Evolutionary conservation across 495 filamentous ascomycete species (phyloP).

Genomic region (Penicillium maclennaniae): DNA sequence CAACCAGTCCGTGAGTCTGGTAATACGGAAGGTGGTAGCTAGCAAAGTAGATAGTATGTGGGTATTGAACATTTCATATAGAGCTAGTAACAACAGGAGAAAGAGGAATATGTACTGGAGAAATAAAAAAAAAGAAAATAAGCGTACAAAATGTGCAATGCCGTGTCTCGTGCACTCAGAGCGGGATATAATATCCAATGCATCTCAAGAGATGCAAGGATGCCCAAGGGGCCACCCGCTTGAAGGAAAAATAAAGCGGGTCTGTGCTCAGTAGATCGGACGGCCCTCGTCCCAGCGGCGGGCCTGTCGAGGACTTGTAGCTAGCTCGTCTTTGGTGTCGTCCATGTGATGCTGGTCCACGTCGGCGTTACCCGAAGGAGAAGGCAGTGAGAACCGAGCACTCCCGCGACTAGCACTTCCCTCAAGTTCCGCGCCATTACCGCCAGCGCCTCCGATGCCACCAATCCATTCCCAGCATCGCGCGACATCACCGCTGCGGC

Average conservation of each 20-base stretch:
- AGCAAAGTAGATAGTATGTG: not conserved
- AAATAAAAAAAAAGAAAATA: constrained; percentile 1
- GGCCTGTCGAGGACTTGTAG: constrained; percentile 30
- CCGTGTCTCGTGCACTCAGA: constrained; percentile 11
- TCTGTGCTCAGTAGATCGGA: constrained; percentile 55
- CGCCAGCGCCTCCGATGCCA: constrained; percentile 42
- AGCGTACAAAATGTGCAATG: not conserved
- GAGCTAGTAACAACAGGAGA: constrained; percentile 1
- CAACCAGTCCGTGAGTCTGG: too few relatives aligned
- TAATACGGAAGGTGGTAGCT: not conserved
- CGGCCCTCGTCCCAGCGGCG: constrained; percentile 61
- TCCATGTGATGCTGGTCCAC: constrained; percentile 38
- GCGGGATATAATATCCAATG: constrained; percentile 19
- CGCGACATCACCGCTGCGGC: constrained; percentile 77
- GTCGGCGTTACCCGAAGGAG: constrained; percentile 16
- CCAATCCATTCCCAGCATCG: constrained; percentile 98
- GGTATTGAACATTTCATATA: constrained; percentile 9
- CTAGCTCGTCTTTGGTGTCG: constrained; percentile 13
- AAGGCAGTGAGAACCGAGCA: constrained; percentile 36
- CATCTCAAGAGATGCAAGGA: constrained; percentile 8
- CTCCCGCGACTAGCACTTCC: constrained; percentile 36
- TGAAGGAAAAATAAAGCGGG: not conserved
- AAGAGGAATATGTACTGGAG: constrained; percentile 17
- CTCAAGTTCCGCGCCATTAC: constrained; percentile 34
- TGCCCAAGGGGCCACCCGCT: constrained; percentile 1